These are phyloP conservation scores for Obelidium mucronatum DNA, from an alignment of 192 early-diverging fungal genomes.

Conservation along the genomic window DNA sequence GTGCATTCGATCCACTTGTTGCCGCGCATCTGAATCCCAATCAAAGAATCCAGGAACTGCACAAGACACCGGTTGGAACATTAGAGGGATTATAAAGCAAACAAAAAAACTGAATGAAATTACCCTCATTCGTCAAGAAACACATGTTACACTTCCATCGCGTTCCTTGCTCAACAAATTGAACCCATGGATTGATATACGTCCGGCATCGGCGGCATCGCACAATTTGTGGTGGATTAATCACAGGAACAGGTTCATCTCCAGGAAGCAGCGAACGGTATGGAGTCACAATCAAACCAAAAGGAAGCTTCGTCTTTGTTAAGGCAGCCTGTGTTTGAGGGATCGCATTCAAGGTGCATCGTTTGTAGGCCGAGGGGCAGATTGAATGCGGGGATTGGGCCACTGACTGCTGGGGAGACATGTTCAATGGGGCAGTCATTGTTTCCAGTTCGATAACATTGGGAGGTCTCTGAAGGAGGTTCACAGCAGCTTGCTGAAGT, in stretches of 20 bases:
- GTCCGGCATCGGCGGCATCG: constrained; percentile 93
- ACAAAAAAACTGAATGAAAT: constrained; percentile 6
- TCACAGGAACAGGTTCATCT: constrained; percentile 84
- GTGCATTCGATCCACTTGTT: constrained; percentile 83
- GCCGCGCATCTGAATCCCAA: constrained; percentile 74
- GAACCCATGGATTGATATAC: constrained; percentile 97
- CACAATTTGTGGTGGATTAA: constrained; percentile 89
- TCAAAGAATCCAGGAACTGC: constrained; percentile 62
- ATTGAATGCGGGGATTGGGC: constrained; percentile 62
- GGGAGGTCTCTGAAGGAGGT: constrained; percentile 28
- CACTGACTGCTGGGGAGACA: constrained; percentile 44
- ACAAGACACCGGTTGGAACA: background rate
- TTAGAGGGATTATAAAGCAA: background rate
- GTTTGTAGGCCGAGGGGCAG: constrained; percentile 81
- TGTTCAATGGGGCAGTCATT: background rate
- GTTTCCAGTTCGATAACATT: constrained; percentile 23
- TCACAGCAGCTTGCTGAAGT: constrained; percentile 13
- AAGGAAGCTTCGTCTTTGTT: constrained; percentile 88
- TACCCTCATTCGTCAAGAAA: constrained; percentile 88
- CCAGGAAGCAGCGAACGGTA: constrained; percentile 76
- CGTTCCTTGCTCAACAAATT: constrained; percentile 94
- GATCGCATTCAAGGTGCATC: constrained; percentile 88
- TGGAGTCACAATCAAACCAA: constrained; percentile 91
- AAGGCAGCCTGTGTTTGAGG: constrained; percentile 84
- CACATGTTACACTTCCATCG: constrained; percentile 98